Percentiles rank a stretch among this genome's conserved stretches.
phyloP scores from a whole-genome alignment of 2,329 filamentous ascomycete genomes.

The Xylariales sp. region DNA sequence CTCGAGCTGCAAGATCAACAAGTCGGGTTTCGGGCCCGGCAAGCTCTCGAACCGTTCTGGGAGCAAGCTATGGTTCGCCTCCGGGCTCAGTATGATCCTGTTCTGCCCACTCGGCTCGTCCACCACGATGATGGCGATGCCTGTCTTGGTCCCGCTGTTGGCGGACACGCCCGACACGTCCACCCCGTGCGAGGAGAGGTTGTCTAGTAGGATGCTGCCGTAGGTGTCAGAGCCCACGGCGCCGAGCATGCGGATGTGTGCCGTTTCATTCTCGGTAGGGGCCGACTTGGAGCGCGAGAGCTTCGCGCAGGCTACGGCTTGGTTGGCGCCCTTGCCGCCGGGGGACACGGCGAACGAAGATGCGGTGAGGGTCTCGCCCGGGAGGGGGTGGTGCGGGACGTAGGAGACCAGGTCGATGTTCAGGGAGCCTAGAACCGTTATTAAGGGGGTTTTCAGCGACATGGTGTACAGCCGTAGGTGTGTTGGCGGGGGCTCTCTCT shows the following conservation, averaged over 20 bases:
- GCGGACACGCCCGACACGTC: constrained; percentile 50
- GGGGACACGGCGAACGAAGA: constrained; percentile 73
- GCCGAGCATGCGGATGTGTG: constrained; percentile 64
- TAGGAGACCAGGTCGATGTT: constrained; percentile 92
- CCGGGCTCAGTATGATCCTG: constrained; percentile 68
- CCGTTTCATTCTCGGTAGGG: constrained; percentile 24
- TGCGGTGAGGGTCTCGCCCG: constrained; percentile 84
- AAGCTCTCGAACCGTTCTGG: constrained; percentile 31
- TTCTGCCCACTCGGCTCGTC: constrained; percentile 71
- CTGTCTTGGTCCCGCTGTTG: constrained; percentile 47
- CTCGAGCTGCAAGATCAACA: constrained; percentile 75
- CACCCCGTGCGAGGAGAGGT: constrained; percentile 58
- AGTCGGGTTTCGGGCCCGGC: constrained; percentile 42
- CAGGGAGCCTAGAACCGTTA: constrained; percentile 85
- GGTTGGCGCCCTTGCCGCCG: constrained; percentile 94
- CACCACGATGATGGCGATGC: constrained; percentile 71
- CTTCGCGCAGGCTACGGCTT: constrained; percentile 83
- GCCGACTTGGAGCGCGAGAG: constrained; percentile 56
- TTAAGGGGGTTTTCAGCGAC: constrained; percentile 36
- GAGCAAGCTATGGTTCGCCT: constrained; percentile 57
- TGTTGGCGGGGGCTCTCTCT: neutral
- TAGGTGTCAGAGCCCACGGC: constrained; percentile 68
- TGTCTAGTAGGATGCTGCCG: constrained; percentile 52
- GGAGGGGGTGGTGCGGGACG: constrained; percentile 74
- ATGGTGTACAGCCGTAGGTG: neutral